Percentiles rank a stretch among this genome's conserved stretches.
Evolutionary conservation across 2,329 filamentous ascomycete species (phyloP).

Genomic region (Pseudogymnoascus pannorum): DNA sequence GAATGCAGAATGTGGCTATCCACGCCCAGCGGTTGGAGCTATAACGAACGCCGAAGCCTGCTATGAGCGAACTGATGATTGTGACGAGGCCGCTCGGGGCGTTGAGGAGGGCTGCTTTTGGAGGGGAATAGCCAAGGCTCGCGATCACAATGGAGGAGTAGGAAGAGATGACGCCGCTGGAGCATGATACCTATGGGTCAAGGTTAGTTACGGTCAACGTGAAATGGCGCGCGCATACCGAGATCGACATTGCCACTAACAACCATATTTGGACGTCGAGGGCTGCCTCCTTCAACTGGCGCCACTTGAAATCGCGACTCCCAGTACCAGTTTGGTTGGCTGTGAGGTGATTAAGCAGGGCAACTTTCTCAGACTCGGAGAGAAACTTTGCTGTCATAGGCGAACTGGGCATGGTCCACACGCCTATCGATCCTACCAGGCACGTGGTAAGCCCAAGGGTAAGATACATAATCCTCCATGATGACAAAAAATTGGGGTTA

Average conservation of each 20-base stretch:
- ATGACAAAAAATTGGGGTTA: conserved; percentile 24
- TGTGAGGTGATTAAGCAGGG: conserved; percentile 42
- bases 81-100: conserved; percentile 37
- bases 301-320: conserved; percentile 45
- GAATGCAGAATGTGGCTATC: conserved; percentile 37
- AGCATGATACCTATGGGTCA: background rate
- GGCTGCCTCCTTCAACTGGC: conserved; percentile 45
- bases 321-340: conserved; percentile 52
- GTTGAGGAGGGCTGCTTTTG: conserved; percentile 37
- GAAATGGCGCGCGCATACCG: background rate
- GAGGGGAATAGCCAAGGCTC: conserved; percentile 36
- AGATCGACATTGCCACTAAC: conserved; percentile 23
- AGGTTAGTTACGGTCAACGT: conserved; percentile 19
- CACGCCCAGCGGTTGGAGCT: conserved; percentile 35
- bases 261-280: conserved; percentile 1
- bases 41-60: conserved; percentile 33
- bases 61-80: conserved; percentile 34
- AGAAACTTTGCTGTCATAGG: conserved; percentile 38
- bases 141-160: background rate
- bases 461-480: conserved; percentile 55
- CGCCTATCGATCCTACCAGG: conserved; percentile 34
- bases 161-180: background rate
- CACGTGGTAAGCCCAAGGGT: conserved; percentile 40
- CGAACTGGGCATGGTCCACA: conserved; percentile 40
- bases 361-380: conserved; percentile 34